Base-by-base conservation (phyloP, 2,329 filamentous ascomycete genomes). In the Pestalotiopsis fici region DNA sequence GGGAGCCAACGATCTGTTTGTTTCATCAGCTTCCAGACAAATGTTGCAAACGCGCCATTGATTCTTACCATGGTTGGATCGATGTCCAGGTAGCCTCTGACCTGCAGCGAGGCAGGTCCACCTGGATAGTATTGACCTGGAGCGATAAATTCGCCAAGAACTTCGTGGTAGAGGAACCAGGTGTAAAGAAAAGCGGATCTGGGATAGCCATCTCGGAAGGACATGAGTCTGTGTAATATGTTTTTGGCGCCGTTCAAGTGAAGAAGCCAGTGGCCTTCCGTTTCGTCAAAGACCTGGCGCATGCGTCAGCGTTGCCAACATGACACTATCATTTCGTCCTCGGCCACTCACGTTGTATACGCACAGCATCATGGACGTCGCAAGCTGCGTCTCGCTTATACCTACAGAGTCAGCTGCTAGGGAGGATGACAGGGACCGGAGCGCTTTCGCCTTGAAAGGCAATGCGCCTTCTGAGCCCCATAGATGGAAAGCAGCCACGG, bases 281-380 rank as follows among this genome's bases (percentile, higher is more conserved):
- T 79, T 64, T 83, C 81, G 66, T 85, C 83, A 70, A 85, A 85
- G 13, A 85, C 82, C 82, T 84, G 4, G 6, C 7, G 2, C 6
- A 63, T 74, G 67, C 76, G 70, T 60, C 61, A 23, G 11, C 7
- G 7, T 28, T 25, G 35, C 47, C 60, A 11, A 6, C 13, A 23
- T 31, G 15, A 27, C 27, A 3, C 13, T 50, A 7, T 2, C 23
- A 57, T 31, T 9, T 18, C 23, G 21, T 7, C 9, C 31, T n/a
- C 31, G 39, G 25, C 18, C 6, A 69, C 80, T 72, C 69, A 84
- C 83, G 71, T 82, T 83, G 67, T 85, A 84, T 18, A 85, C 82
- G 64, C 82, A 85, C 6, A 85, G 77, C 83, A 85, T 85, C 83
- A 85, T 83, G 7, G 81, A 83, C 13, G 82, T 79, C 15, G 83